phyloP scores from a whole-genome alignment of 2,329 filamentous ascomycete species.

The Stemphylium vesicarium region DNA sequence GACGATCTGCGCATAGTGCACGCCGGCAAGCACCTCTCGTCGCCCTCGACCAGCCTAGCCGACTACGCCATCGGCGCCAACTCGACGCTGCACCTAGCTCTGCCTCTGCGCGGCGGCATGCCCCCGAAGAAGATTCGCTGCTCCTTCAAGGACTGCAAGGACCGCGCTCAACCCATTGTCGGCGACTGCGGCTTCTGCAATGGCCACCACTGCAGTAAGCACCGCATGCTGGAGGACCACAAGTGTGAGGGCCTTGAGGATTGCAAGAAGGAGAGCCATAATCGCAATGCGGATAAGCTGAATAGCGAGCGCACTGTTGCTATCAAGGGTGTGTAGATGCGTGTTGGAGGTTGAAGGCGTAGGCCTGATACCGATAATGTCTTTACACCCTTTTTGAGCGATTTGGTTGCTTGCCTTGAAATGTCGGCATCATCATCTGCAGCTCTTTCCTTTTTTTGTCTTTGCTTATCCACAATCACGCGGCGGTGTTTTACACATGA shows the following conservation, averaged over 20 bases:
- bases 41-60: constrained; percentile 52
- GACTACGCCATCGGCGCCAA: constrained; percentile 58
- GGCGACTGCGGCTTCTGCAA: constrained; percentile 96
- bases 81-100: constrained; percentile 60
- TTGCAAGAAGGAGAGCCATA: constrained; percentile 96
- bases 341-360: no score
- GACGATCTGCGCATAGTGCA: constrained; percentile 62
- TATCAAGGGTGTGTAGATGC: constrained; percentile 74
- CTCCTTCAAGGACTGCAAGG: constrained; percentile 86
- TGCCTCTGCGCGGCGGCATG: constrained; percentile 63
- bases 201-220: constrained; percentile 93
- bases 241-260: constrained; percentile 92
- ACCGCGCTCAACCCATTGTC: constrained; percentile 87
- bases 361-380: not conserved
- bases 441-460: constrained; percentile 2
- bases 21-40: constrained; percentile 63
- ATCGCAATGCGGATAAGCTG: constrained; percentile 90
- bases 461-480: no score
- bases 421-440: constrained; percentile 2
- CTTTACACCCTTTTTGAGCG: constrained; percentile 47
- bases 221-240: constrained; percentile 92
- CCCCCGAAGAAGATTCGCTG: constrained; percentile 82
- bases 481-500: no score
- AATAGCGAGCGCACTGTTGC: constrained; percentile 92
- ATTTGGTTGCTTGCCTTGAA: not conserved